Base-by-base conservation (phyloP, 1,284 basidiomycete genomes). In the Heliocybe sulcata region DNA sequence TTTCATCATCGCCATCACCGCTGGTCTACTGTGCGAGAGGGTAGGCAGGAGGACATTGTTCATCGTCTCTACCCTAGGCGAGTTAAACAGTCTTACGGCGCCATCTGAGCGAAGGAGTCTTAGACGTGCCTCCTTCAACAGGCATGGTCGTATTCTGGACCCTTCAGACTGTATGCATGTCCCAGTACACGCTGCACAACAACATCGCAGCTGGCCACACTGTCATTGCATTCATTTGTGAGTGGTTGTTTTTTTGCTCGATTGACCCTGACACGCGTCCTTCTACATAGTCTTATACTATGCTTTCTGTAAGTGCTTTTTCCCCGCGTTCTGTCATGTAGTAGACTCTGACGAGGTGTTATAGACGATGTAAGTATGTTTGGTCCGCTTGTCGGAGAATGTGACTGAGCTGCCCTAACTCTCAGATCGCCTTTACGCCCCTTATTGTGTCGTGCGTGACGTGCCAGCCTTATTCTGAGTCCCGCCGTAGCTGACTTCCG, bases 31-130 rank as follows among this genome's bases (percentile, higher is more conserved):
- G 9, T 77, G 74, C 55, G 81, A 83, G 54, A 69, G 70, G 19
- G 68, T 72, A 33, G 82, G 83, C 2, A 69, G 83, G 33, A 73
- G 83, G 0, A 69, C 68, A 2, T 66, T 85, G 9, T 85, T 84
- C 71, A 67, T 85, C 54, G 70, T 65, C 3, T 82, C 81, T 3
- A 75, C 72, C 2, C 62, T 69, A 35, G 77, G 71, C 65, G 35
- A 45, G 63, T 58, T 19, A 11, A 19, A 14, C 9, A 20, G 3
- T 22, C 27, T 14, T 23, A 10, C n/a, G 19, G 22, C 16, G n/a
- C n/a, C n/a, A n/a, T n/a, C n/a, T n/a, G n/a, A n/a, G n/a, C n/a
- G n/a, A n/a, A n/a, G n/a, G n/a, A n/a, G n/a, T n/a, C n/a, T n/a
- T n/a, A n/a, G n/a, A n/a, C n/a, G 35, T 31, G 19, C 19, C 12